phyloP scores from a whole-genome alignment of 139 green algal species.

The Eudorina sp. region DNA sequence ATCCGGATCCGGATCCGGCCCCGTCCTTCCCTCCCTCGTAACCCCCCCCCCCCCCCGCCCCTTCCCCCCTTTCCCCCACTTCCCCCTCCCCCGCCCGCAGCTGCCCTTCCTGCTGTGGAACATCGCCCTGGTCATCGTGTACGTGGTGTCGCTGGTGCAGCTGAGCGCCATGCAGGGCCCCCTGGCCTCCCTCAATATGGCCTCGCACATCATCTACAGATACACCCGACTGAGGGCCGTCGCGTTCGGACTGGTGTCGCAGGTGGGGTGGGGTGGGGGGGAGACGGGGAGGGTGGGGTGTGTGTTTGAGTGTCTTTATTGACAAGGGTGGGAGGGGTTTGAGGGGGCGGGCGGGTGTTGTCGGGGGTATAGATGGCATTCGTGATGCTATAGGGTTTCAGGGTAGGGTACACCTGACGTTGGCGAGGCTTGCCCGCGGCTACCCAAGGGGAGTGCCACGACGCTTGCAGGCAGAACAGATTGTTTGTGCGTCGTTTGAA shows the following conservation, averaged over 20 bases:
- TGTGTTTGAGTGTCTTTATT: neutral
- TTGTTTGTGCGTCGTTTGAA: too few species aligned
- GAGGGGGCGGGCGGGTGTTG: neutral
- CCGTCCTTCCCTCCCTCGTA: too few species aligned
- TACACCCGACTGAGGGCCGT: constrained; percentile 40
- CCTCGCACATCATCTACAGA: constrained; percentile 34
- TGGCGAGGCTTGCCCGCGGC: too few species aligned
- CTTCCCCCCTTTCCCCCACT: neutral
- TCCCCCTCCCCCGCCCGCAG: neutral
- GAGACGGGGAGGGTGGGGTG: neutral
- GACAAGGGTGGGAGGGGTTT: neutral
- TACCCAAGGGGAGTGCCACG: too few species aligned
- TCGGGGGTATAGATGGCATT: neutral
- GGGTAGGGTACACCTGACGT: too few species aligned
- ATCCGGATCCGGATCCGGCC: too few species aligned
- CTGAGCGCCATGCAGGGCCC: constrained; percentile 34
- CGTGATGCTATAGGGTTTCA: too few species aligned
- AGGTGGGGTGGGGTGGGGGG: neutral
- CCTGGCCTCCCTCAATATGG: constrained; percentile 51
- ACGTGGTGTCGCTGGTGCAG: neutral
- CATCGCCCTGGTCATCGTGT: constrained; percentile 6
- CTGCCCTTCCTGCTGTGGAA: constrained; percentile 6
- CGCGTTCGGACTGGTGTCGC: neutral
- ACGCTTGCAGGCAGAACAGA: too few species aligned
- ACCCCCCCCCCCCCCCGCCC: neutral